Evolutionary conservation across 164 flowering plant species (phyloP).

Genomic region (Liquidambar formosana): DNA sequence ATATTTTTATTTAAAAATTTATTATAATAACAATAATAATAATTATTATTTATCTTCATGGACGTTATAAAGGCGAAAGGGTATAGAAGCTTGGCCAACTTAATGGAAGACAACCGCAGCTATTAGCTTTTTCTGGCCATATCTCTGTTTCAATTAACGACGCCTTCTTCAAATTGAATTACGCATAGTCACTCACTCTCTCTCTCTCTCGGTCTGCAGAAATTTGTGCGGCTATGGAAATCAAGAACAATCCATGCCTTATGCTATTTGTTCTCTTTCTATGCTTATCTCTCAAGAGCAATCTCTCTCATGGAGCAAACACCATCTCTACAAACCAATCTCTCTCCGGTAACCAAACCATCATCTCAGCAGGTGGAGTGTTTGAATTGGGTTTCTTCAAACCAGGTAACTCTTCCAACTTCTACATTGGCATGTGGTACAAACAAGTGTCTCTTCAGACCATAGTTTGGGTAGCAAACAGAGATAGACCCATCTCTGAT

Average conservation of each 20-base stretch:
- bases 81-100: too few species aligned
- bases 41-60: too few species aligned
- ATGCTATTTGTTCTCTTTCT: conserved; percentile 15
- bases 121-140: too few species aligned
- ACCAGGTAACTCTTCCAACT: conserved; percentile 55
- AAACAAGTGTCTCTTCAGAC: conserved; percentile 23
- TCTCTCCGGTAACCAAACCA: conserved; percentile 45
- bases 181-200: too few species aligned
- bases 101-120: too few species aligned
- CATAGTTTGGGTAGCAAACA: conserved; percentile 60
- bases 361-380: conserved; percentile 38
- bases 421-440: conserved; percentile 58
- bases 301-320: conserved; percentile 27
- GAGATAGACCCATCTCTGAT: conserved; percentile 43
- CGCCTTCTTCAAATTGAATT: too few species aligned
- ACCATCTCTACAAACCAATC: conserved; percentile 31
- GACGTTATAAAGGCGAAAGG: too few species aligned
- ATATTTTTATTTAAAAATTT: too few species aligned
- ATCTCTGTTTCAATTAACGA: too few species aligned
- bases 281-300: conserved; percentile 3
- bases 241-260: conserved; percentile 1
- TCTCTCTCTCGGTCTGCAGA: too few species aligned
- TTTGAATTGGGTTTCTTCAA: conserved; percentile 56
- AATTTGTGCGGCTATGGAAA: conserved; percentile 17
- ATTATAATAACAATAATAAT: too few species aligned